These are phyloP conservation scores for Blepharisma japonicum DNA, from an alignment of 73 alveolate genomes.

Conservation along the genomic window DNA sequence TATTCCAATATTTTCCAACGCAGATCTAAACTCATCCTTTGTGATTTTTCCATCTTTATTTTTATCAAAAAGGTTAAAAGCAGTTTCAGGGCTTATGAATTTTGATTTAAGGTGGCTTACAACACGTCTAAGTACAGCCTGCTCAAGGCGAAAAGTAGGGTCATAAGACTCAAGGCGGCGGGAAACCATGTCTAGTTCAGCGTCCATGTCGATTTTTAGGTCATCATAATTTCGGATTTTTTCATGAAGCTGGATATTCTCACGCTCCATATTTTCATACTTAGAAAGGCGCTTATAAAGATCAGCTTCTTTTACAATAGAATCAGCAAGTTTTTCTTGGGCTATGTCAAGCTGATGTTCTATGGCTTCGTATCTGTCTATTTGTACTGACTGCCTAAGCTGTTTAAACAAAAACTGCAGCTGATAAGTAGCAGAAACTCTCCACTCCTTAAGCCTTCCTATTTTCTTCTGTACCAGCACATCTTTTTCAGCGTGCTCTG, in stretches of 20 bases:
- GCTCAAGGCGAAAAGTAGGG: constrained; percentile 54
- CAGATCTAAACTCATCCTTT: constrained; percentile 46
- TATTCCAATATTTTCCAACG: constrained; percentile 49
- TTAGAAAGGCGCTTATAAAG: constrained; percentile 35
- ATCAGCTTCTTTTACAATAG: constrained; percentile 37
- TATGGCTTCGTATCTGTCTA: constrained; percentile 43
- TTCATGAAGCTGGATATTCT: constrained; percentile 42
- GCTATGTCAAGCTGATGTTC: constrained; percentile 35
- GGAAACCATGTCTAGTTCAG: constrained; percentile 48
- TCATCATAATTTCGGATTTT: constrained; percentile 45
- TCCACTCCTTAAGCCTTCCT: constrained; percentile 50
- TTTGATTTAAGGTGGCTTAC: constrained; percentile 43
- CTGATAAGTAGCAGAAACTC: constrained; percentile 50
- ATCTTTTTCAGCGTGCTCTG: constrained; percentile 65
- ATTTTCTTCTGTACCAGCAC: constrained; percentile 40
- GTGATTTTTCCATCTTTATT: constrained; percentile 51
- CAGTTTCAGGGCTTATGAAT: constrained; percentile 51
- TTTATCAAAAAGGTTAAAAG: constrained; percentile 58
- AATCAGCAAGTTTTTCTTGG: constrained; percentile 57
- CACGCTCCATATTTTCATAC: constrained; percentile 46
- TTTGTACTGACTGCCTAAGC: constrained; percentile 52
- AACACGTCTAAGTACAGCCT: constrained; percentile 40
- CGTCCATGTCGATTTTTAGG: constrained; percentile 50
- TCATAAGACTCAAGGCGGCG: constrained; percentile 52
- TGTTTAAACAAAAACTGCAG: constrained; percentile 48